Evolutionary conservation across 2,329 filamentous ascomycete genomes (phyloP), one percentile per base, ranked within the genome.

Genomic region (Didymellaceae sp.): DNA sequence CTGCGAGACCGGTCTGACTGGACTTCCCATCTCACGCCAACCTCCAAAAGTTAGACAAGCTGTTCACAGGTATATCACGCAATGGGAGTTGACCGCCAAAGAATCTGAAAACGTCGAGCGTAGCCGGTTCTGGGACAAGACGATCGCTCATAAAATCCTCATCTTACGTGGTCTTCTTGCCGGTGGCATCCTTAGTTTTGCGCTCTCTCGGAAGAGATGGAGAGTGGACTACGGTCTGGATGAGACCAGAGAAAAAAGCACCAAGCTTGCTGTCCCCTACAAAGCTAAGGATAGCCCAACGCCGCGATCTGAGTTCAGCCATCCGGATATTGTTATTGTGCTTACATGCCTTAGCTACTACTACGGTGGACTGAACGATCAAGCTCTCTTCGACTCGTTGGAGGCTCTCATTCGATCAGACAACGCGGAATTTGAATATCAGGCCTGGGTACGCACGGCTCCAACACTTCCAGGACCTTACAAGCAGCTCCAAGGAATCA

Each of bases 311-410:
- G 87, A 90, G 58, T 90, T 82, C 62, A 83, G 85, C 0, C 86
- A 91, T 55, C 85, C 86, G 0, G 82, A 91, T 58, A 84, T 88
- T 0, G 78, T 82, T 0, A 86, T 90, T 2, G 25, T 85, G 0
- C 74, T 91, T 1, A 90, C 87, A 0, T 85, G 82, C 10, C 70
- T 91, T 0, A 78, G 81, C 0, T 89, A 87, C 59, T 91, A 91
- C 59, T 87, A 89, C 40, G 72, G 73, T 0, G 86, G 86, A 0
- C 74, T 89, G 0, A 53, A 47, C 0, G 65, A 85, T 11, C 62
- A 79, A 0, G 76, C 86, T 1, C 61, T 89, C 0, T 76, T 77
- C 7, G 53, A 68, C 1, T 68, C 74, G 0, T 79, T 89, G 4
- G 45, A 65, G 0, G 71, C 79, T 11, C 71, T 90, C 0, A 24